Base-by-base conservation (phyloP, 352 stramenopile species). In the Pilasporangium apinafurcum region DNA sequence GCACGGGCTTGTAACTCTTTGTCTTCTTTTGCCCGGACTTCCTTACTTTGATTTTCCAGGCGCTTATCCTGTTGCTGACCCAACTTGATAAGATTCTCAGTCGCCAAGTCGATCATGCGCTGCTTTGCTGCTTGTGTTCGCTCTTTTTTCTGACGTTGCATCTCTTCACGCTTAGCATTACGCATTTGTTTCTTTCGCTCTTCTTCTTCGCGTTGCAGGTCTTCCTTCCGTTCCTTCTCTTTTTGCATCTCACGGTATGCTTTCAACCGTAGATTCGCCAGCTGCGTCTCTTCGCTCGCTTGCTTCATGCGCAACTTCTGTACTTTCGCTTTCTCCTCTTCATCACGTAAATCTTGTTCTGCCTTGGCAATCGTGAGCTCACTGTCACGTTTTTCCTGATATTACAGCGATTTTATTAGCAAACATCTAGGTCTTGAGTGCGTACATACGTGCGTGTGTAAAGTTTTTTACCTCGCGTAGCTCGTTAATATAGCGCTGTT, bases 21-120 rank as follows among this genome's bases (percentile, higher is more conserved):
- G 43, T 93, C 78, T 58, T 93, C 71, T 26, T 90, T 88, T 2
- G 51, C 58, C 2, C 69, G 78, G 14, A 90, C 78, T 48, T 93
- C 73, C 7, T 71, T 70, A 43, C 62, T 76, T 48, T 91, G 76
- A 42, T 77, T 74, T 18, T 82, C 45, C 1, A 93, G 51, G 12
- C 78, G 73, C 30, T 56, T 17, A 10, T 91, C 74, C n/a, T 65
- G 66, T 35, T 79, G 63, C 5, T 73, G 62, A 45, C 88, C 74
- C 10, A 89, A 47, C 34, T 86, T 71, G 22, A 88, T 44, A 18
- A 93, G 46, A 36, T 87, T 86, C 17, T 87, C 65, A 12, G 70
- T 75, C 22, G 71, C 81, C 42, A 88, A 57, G 37, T 93, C 76
- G 34, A 93, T 90, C 81, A 93, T 91, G 16, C 74, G 75, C 49